Percentiles rank a stretch among this genome's conserved stretches.
Conservation (phyloP, 495 filamentous ascomycete genomes). For the Hyaloscypha variabilis region DNA sequence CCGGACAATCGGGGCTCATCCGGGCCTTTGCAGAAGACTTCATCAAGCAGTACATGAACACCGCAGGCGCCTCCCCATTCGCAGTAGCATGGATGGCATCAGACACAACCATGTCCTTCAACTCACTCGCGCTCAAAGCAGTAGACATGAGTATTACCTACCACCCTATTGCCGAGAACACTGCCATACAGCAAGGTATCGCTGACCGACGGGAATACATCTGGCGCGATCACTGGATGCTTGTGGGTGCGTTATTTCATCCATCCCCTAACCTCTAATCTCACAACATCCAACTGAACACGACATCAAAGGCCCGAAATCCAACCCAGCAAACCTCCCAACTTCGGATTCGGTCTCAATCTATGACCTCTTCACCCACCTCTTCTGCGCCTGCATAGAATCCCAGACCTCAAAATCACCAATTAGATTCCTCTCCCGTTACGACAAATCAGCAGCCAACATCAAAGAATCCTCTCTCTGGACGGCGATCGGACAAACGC, state of each 20-base stretch:
- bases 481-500: conserved; percentile 44
- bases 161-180: conserved; percentile 6
- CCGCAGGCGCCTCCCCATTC: background rate
- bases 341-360: background rate
- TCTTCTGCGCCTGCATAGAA: conserved; percentile 7
- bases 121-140: conserved; percentile 6
- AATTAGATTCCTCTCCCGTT: conserved; percentile 25
- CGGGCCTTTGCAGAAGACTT: conserved; percentile 1
- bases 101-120: conserved; percentile 12
- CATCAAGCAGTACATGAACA: background rate
- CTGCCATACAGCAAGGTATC: conserved; percentile 11
- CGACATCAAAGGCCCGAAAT: conserved; percentile 4
- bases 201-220: conserved; percentile 15
- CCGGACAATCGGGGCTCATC: conserved; percentile 11
- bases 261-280: background rate
- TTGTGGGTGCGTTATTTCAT: background rate
- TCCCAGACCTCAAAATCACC: background rate
- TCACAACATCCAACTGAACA: background rate
- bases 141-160: conserved; percentile 19
- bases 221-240: conserved; percentile 18
- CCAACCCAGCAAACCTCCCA: conserved; percentile 15
- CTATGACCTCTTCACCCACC: conserved; percentile 3
- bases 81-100: conserved; percentile 13
- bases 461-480: conserved; percentile 50
- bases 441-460: conserved; percentile 50